Evolutionary conservation across 441 rosid species (phyloP).

Genomic region (Mallotus repandus): DNA sequence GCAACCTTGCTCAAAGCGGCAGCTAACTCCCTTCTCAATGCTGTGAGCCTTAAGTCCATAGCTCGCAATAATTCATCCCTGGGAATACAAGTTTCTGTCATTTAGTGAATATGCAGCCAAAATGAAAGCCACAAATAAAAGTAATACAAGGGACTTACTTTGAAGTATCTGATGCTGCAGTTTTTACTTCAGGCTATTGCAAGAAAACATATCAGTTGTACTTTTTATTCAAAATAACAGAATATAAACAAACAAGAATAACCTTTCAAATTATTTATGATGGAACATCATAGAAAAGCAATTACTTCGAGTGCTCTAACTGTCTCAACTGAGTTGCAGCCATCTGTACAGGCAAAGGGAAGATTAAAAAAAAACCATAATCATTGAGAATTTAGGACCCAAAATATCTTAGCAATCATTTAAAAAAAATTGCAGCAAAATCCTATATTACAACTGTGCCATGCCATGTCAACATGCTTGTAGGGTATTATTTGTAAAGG

Average conservation of each 20-base stretch:
- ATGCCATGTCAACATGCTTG: too few species aligned
- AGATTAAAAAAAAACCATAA: slow-evolving; percentile 1
- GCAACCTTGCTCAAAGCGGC: slow-evolving; percentile 42
- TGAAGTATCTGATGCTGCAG: slow-evolving; percentile 47
- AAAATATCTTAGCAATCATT: slow-evolving; percentile 1
- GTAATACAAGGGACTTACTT: slow-evolving; percentile 40
- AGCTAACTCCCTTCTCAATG: slow-evolving; percentile 50
- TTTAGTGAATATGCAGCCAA: slow-evolving; percentile 21
- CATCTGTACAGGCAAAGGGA: slow-evolving; percentile 27
- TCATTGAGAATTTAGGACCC: neutral
- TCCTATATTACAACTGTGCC: too few species aligned
- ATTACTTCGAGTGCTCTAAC: slow-evolving; percentile 31
- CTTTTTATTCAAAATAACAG: neutral
- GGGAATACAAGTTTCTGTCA: slow-evolving; percentile 24
- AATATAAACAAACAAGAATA: neutral
- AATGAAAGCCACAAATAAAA: slow-evolving; percentile 14
- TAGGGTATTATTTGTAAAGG: too few species aligned
- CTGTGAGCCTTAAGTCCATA: slow-evolving; percentile 57
- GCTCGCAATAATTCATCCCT: slow-evolving; percentile 65
- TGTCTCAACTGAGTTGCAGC: slow-evolving; percentile 20
- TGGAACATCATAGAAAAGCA: slow-evolving; percentile 4
- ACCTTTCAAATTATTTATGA: neutral
- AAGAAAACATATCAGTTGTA: slow-evolving; percentile 23
- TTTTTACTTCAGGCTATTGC: slow-evolving; percentile 37
- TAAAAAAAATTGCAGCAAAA: neutral